Base-by-base conservation (phyloP, 2,329 filamentous ascomycete genomes). In the Aspergillus pseudoterreus region DNA sequence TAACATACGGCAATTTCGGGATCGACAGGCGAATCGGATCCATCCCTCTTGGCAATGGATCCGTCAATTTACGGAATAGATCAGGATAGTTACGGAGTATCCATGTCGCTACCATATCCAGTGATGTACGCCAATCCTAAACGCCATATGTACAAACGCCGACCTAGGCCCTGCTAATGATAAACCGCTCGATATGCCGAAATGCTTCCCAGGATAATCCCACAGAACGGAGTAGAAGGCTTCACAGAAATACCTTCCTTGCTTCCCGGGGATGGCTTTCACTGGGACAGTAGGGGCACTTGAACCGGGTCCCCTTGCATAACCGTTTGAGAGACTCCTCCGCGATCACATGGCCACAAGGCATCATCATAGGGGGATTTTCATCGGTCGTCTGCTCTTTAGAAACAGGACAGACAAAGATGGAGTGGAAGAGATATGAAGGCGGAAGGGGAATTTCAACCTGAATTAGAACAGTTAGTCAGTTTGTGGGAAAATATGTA, bases 341-440 rank as follows among this genome's bases (percentile, higher is more conserved):
- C 15, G 91, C 92, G 53, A 99, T 86, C 47, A 96, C 92, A 73
- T 99, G 94, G 5, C 94, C 92, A 66, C 94, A 99, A 0, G 90
- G 88, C 66, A 99, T 85, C 82, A 96, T 94, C 88, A 97, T 95
- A 2, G 94, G 91, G 10, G 94, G 94, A 69, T 99, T 99, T 21
- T 80, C 75, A 64, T 95, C 91, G 0, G 92, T 99, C 0, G 88
- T 91, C 71, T 99, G 94, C 67, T 96, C 94, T 70, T 97, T 97
- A 63, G 87, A 92, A 4, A 99, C 94, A 0, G 94, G 94, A 66
- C 94, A 99, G 39, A 99, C 94, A 67, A 99, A 99, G 66, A 99
- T 96, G 50, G 88, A 88, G 71, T 99, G 94, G 76, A 95, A 99
- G 47, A 82, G 77, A 65, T 85, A 87, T 5, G 78, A 77, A 2